phyloP scores from a whole-genome alignment of 805 yeast genomes.

The Ogataea neopini region DNA sequence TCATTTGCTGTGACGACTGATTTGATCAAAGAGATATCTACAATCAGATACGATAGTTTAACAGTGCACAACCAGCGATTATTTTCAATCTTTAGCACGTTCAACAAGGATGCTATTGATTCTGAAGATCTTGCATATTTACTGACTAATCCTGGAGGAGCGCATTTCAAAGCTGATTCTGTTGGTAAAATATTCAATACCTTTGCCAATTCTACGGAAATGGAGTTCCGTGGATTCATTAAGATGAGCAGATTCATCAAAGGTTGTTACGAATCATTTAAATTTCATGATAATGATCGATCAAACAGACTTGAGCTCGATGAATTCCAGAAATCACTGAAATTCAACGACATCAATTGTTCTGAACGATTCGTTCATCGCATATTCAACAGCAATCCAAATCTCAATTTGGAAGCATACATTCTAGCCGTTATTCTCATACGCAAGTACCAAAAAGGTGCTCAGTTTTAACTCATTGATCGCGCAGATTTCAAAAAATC shows the following conservation, averaged over 20 bases:
- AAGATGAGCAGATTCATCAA: conserved; percentile 32
- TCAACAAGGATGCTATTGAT: conserved; percentile 21
- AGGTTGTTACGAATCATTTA: conserved; percentile 34
- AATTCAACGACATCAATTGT: conserved; percentile 26
- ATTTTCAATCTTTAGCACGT: conserved; percentile 19
- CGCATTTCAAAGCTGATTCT: conserved; percentile 21
- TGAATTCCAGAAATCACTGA: conserved; percentile 32
- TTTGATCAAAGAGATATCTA: conserved; percentile 18
- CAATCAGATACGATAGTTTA: conserved; percentile 17
- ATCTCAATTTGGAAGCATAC: conserved; percentile 31
- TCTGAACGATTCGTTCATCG: conserved; percentile 23
- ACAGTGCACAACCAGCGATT: conserved; percentile 27
- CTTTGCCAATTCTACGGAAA: conserved; percentile 19
- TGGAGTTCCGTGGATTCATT: conserved; percentile 32
- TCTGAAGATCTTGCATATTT: conserved; percentile 18
- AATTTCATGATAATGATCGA: conserved; percentile 30
- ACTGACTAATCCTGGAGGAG: conserved; percentile 28
- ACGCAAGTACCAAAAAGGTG: conserved; percentile 23
- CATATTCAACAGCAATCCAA: conserved; percentile 23
- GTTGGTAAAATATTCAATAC: conserved; percentile 22
- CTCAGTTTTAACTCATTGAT: conserved; percentile 7
- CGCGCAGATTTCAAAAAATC: conserved; percentile 5
- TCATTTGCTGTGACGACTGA: conserved; percentile 6
- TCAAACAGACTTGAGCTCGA: conserved; percentile 29
- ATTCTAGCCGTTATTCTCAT: conserved; percentile 30